phyloP scores from a whole-genome alignment of 78 protist genomes.

The Pelomyxa schiedti region DNA sequence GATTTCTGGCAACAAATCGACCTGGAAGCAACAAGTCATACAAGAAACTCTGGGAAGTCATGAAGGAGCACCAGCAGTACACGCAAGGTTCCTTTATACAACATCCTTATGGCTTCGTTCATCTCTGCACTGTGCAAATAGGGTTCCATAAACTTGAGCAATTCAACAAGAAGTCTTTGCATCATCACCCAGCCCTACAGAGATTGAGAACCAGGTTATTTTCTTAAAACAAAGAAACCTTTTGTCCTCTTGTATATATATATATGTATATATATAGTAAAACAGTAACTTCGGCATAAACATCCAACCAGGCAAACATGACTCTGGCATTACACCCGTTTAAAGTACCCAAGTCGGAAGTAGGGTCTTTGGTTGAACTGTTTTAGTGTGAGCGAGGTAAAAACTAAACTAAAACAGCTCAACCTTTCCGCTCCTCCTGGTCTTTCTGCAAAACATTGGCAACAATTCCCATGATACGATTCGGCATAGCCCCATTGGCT shows the following conservation, averaged over 20 bases:
- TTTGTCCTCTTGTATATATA: conserved; percentile 74
- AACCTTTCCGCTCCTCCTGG: no score
- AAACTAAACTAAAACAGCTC: no score
- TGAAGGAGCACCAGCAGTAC: conserved; percentile 86
- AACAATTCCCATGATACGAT: conserved; percentile 24
- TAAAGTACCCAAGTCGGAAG: conserved; percentile 54
- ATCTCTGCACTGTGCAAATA: conserved; percentile 59
- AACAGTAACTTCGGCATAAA: conserved; percentile 78
- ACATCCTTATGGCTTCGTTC: conserved; percentile 54
- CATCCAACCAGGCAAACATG: no score
- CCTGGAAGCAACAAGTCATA: conserved; percentile 1
- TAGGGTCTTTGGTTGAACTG: conserved; percentile 82
- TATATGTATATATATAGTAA: conserved; percentile 71
- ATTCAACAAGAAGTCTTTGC: conserved; percentile 62
- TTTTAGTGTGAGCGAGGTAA: no score
- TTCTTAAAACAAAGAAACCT: neutral
- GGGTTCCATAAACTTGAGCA: conserved; percentile 82
- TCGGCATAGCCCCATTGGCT: conserved; percentile 25
- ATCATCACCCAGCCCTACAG: conserved; percentile 59
- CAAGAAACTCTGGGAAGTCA: conserved; percentile 97
- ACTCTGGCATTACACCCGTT: conserved; percentile 60
- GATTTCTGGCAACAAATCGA: conserved; percentile 86
- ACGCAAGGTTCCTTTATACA: conserved; percentile 76
- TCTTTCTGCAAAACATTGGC: conserved; percentile 30
- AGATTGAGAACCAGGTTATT: neutral